Conservation (phyloP, 1,139 yeast genomes). For the Nakaseomyces sp. region DNA sequence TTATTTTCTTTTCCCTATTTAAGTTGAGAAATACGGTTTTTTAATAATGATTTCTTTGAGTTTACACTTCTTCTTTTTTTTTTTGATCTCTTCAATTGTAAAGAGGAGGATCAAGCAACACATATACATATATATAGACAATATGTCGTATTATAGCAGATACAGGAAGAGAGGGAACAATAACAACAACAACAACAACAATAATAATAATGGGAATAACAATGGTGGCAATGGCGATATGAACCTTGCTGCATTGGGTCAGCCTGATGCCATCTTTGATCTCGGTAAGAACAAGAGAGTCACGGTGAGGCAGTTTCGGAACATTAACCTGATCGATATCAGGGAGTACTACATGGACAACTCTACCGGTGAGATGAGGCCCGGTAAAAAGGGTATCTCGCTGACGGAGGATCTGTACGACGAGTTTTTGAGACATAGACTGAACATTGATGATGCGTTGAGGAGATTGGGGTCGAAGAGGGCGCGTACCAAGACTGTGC, state of each 20-base stretch:
- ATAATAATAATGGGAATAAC: too few relatives aligned
- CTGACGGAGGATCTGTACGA: conserved; percentile 65
- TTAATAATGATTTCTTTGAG: too few relatives aligned
- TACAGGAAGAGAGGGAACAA: conserved; percentile 18
- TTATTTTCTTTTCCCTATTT: too few relatives aligned
- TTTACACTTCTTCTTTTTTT: too few relatives aligned
- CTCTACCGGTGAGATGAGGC: conserved; percentile 50
- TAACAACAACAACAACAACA: too few relatives aligned
- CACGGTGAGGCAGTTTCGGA: conserved; percentile 62
- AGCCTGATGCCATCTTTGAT: conserved; percentile 34
- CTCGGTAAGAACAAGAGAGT: conserved; percentile 63
- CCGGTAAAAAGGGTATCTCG: conserved; percentile 82
- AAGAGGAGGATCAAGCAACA: too few relatives aligned
- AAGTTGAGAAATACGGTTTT: too few relatives aligned
- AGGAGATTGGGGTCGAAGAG: conserved; percentile 37
- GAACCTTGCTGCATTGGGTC: conserved; percentile 11
- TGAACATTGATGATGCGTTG: conserved; percentile 54
- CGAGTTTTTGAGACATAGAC: conserved; percentile 42
- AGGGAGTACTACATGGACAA: conserved; percentile 69
- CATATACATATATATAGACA: too few relatives aligned
- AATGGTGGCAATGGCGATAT: conserved; percentile 5
- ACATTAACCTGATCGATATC: conserved; percentile 60
- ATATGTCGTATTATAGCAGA: conserved; percentile 29
- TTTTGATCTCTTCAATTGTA: too few relatives aligned
- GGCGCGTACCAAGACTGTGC: conserved; percentile 25